A percentile compares a stretch with the other conserved stretches of the same genome.
Conservation (phyloP, 2,329 filamentous ascomycete species). For the Pseudogymnoascus destructans region DNA sequence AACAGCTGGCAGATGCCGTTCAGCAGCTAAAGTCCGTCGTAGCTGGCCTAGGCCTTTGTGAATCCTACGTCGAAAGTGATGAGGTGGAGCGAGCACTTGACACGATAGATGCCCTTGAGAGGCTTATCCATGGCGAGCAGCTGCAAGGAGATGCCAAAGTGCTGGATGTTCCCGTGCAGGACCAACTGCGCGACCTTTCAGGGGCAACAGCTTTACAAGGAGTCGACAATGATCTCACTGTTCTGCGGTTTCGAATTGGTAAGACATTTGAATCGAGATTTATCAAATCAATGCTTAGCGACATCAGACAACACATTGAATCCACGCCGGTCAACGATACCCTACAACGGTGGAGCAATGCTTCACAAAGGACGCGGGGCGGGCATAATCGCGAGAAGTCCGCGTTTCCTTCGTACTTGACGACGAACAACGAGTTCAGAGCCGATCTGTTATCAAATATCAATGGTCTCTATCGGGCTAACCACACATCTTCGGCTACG, state of each 20-base stretch:
- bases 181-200: constrained; percentile 53
- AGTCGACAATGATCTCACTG: constrained; percentile 61
- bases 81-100: constrained; percentile 69
- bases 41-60: constrained; percentile 60
- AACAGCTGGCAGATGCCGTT: constrained; percentile 69
- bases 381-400: constrained; percentile 53
- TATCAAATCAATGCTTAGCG: constrained; percentile 60
- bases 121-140: constrained; percentile 61
- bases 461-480: constrained; percentile 66
- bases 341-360: constrained; percentile 70
- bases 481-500: constrained; percentile 69
- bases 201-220: constrained; percentile 68
- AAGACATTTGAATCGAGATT: constrained; percentile 77
- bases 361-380: constrained; percentile 60
- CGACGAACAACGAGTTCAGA: constrained; percentile 57
- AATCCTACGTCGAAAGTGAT: constrained; percentile 70
- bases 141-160: constrained; percentile 22
- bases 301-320: constrained; percentile 69
- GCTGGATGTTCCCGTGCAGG: constrained; percentile 17
- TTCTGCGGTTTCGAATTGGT: constrained; percentile 68
- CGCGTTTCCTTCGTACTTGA: constrained; percentile 65
- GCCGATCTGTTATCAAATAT: constrained; percentile 57
- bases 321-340: constrained; percentile 59
- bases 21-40: constrained; percentile 72
- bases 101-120: constrained; percentile 64